These are phyloP conservation scores for Carex arenaria DNA, from an alignment of 202 grass and related monocot species.

Conservation along the genomic window DNA sequence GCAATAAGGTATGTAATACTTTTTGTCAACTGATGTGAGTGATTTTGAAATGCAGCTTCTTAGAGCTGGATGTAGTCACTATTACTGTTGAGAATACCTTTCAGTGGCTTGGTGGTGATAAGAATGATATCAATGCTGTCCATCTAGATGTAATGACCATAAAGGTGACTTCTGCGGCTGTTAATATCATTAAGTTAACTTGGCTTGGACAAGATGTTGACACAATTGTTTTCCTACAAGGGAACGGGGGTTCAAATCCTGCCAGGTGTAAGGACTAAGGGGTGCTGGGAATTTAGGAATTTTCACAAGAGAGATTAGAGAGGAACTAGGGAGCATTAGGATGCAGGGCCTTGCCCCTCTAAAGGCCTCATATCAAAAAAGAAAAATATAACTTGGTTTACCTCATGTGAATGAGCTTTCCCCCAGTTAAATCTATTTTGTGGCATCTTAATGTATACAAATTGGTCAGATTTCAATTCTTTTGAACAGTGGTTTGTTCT, in stretches of 20 bases:
- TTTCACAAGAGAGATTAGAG: too few species aligned
- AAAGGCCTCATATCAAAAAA: too few species aligned
- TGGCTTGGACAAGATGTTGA: too few species aligned
- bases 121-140: constrained; percentile 76
- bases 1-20: neutral
- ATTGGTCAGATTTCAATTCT: neutral
- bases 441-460: neutral
- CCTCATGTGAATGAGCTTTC: neutral
- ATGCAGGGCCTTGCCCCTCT: too few species aligned
- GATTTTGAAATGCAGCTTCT: constrained; percentile 53
- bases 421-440: neutral
- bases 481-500: neutral
- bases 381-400: neutral
- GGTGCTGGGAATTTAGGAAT: too few species aligned
- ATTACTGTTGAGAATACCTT: constrained; percentile 89
- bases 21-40: neutral
- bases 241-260: too few species aligned
- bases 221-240: too few species aligned
- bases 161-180: constrained; percentile 41
- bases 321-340: too few species aligned
- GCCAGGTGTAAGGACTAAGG: too few species aligned
- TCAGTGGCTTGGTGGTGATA: constrained; percentile 84
- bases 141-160: constrained; percentile 78
- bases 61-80: constrained; percentile 88
- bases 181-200: constrained; percentile 21